Percentiles rank a stretch among this genome's conserved stretches.
These are phyloP conservation scores for Brassica nigra DNA, from an alignment of 345 rosid genomes.

Conservation along the genomic window DNA sequence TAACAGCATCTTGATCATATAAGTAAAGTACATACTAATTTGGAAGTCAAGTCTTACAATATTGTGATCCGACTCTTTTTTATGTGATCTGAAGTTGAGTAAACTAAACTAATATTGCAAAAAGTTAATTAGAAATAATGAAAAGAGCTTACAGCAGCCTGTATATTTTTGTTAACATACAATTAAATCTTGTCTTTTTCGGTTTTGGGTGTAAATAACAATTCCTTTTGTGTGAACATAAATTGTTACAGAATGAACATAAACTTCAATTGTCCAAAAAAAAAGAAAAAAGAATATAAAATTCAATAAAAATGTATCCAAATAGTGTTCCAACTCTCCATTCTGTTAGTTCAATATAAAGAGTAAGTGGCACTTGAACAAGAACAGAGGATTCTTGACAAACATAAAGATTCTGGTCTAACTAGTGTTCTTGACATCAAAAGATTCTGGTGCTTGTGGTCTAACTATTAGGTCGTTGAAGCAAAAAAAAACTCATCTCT, in stretches of 20 bases:
- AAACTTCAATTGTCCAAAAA: background rate
- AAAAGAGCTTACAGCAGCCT: background rate
- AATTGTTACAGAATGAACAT: background rate
- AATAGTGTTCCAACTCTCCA: background rate
- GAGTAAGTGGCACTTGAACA: background rate
- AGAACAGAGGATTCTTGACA: background rate
- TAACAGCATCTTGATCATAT: background rate
- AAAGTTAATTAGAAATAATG: background rate
- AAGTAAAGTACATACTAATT: background rate
- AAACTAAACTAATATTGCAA: background rate
- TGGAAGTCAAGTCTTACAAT: background rate
- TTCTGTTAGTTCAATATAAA: background rate
- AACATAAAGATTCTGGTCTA: no score
- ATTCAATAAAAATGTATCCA: background rate
- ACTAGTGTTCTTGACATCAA: background rate
- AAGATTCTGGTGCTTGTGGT: background rate
- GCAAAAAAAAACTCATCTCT: conserved; percentile 1
- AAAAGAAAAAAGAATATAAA: no score
- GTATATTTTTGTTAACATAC: background rate
- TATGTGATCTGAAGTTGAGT: background rate
- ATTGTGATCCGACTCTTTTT: background rate
- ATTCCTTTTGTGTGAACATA: background rate
- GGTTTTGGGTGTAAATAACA: background rate
- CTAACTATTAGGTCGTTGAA: background rate
- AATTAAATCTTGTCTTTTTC: background rate